Conservation (phyloP, 1,139 yeast genomes). For the Scheffersomyces cryptocercus region DNA sequence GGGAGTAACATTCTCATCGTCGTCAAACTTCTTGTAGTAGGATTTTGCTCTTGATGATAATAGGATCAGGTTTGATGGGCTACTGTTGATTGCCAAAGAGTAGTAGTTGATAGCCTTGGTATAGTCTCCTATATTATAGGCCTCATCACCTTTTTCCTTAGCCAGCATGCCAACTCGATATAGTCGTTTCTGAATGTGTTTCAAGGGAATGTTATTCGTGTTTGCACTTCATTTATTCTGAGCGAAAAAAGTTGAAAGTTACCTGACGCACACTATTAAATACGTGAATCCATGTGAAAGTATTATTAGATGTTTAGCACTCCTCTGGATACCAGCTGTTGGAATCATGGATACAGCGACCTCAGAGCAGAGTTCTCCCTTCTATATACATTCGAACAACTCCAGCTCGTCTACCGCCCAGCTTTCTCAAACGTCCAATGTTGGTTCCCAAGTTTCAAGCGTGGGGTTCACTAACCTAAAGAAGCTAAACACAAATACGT, state of each 20-base stretch:
- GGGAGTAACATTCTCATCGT: conserved; percentile 3
- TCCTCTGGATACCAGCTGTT: conserved; percentile 2
- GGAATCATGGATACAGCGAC: conserved; percentile 3
- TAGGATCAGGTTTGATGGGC: conserved; percentile 10
- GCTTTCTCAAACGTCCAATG: conserved; percentile 8
- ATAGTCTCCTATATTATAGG: conserved; percentile 14
- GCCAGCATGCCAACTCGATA: too few species aligned
- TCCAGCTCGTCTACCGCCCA: conserved; percentile 21
- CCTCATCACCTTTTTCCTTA: conserved; percentile 5
- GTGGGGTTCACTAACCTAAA: conserved; percentile 45
- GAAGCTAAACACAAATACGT: conserved; percentile 35
- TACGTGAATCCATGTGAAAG: neutral
- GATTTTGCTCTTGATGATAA: conserved; percentile 20
- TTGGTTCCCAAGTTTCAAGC: conserved; percentile 32
- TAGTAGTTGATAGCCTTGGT: conserved; percentile 19
- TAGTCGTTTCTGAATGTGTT: conserved; percentile 1
- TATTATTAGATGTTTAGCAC: conserved; percentile 1
- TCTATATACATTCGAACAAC: conserved; percentile 22
- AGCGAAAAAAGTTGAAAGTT: neutral
- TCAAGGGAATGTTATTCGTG: conserved; percentile 4
- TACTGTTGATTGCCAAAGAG: conserved; percentile 17
- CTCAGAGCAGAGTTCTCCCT: conserved; percentile 6
- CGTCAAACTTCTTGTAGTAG: conserved; percentile 12
- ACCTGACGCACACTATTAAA: neutral
- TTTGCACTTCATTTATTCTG: neutral